A percentile compares a stretch with the other conserved stretches of the same genome.
phyloP scores from a whole-genome alignment of 2,329 filamentous ascomycete genomes.

The Fusarium bulbicola region DNA sequence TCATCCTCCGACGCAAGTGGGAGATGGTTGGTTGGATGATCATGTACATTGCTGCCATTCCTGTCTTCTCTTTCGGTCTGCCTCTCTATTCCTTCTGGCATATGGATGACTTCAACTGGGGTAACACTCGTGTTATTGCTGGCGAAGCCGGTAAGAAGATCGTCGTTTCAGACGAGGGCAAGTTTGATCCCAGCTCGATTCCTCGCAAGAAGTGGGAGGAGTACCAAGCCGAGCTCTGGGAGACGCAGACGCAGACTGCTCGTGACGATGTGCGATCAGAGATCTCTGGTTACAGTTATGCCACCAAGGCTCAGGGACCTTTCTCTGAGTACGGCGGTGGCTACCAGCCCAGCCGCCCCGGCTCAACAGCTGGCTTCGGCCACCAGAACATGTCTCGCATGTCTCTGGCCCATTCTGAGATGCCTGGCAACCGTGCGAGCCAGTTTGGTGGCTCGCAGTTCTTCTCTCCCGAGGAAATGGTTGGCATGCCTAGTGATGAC shows the following conservation, averaged over 20 bases:
- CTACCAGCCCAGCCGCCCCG: constrained; percentile 66
- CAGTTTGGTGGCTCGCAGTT: constrained; percentile 69
- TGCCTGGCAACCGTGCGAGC: constrained; percentile 66
- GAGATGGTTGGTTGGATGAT: constrained; percentile 99
- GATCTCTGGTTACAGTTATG: constrained; percentile 93
- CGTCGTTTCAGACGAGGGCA: constrained; percentile 95
- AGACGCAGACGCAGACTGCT: constrained; percentile 88
- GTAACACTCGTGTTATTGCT: constrained; percentile 96
- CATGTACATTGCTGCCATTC: constrained; percentile 89
- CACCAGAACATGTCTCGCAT: constrained; percentile 69
- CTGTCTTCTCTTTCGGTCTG: constrained; percentile 88
- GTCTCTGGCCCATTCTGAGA: constrained; percentile 82
- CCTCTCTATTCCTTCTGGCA: constrained; percentile 98
- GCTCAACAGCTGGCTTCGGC: constrained; percentile 61
- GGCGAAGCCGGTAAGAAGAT: constrained; percentile 94
- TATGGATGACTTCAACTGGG: constrained; percentile 99
- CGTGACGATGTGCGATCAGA: constrained; percentile 85
- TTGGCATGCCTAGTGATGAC: constrained; percentile 85
- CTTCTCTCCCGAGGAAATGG: constrained; percentile 72
- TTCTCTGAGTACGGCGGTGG: constrained; percentile 78
- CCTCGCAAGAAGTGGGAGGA: constrained; percentile 99
- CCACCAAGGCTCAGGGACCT: constrained; percentile 77
- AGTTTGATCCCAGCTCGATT: constrained; percentile 92
- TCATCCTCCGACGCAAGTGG: constrained; percentile 96
- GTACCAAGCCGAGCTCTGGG: constrained; percentile 98